These are phyloP conservation scores for Blastobotrys chiropterorum DNA, from an alignment of 805 yeast genomes.

Conservation along the genomic window DNA sequence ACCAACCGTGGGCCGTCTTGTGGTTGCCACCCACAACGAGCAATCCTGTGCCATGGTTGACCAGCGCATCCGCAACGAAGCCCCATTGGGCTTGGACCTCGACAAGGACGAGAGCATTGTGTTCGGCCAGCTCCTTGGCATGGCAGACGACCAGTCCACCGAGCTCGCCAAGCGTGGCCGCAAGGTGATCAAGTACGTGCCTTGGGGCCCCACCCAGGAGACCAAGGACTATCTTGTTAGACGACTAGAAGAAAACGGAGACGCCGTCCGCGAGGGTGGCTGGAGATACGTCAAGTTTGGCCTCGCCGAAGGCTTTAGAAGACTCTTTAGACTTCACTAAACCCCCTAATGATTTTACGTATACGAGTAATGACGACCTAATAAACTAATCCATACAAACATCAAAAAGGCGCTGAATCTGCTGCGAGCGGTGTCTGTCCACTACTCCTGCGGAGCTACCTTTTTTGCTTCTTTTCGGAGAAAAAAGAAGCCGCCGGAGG, in stretches of 20 bases:
- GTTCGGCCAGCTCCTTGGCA: constrained; percentile 86
- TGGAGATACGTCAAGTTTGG: constrained; percentile 22
- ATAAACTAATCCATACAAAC: background rate
- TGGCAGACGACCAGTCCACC: constrained; percentile 86
- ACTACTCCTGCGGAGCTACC: too few relatives aligned
- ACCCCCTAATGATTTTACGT: background rate
- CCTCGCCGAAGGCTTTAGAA: constrained; percentile 15
- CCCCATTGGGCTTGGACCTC: constrained; percentile 21
- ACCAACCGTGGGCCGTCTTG: constrained; percentile 42
- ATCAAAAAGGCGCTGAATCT: too few relatives aligned
- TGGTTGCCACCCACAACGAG: constrained; percentile 86
- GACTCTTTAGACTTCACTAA: constrained; percentile 6
- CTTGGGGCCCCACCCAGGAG: constrained; percentile 96
- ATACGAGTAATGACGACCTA: background rate
- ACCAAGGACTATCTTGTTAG: constrained; percentile 84
- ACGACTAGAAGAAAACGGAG: constrained; percentile 93
- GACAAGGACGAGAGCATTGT: constrained; percentile 42
- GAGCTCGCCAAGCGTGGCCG: constrained; percentile 61
- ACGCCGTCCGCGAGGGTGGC: constrained; percentile 60
- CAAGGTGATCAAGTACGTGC: constrained; percentile 87
- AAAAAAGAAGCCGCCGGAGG: background rate
- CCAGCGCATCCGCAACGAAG: constrained; percentile 38
- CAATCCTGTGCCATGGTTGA: constrained; percentile 72
- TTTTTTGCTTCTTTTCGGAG: too few relatives aligned
- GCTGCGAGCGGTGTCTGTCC: too few relatives aligned